A percentile compares a stretch with the other conserved stretches of the same genome.
These are phyloP conservation scores for Graphilbum ipis-grandicollis DNA, from an alignment of 2,329 filamentous ascomycete genomes.

Conservation along the genomic window DNA sequence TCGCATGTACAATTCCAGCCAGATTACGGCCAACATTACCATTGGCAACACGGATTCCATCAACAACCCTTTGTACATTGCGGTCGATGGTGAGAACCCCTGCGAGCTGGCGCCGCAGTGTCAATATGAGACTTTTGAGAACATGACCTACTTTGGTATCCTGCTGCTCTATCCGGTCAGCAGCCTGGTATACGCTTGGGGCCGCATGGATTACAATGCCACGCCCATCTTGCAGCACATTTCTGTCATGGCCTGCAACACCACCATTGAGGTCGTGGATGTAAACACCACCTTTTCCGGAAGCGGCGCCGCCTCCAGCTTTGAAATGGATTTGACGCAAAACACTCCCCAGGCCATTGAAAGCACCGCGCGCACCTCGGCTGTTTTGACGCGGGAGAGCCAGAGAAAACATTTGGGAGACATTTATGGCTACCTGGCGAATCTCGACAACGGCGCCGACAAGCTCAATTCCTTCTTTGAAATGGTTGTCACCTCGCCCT, in stretches of 20 bases:
- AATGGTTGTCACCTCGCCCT: not conserved
- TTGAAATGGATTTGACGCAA: not conserved
- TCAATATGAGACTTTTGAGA: not conserved
- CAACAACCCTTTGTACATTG: not conserved
- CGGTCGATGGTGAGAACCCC: not conserved
- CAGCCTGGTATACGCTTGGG: not conserved
- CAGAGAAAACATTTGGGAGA: not conserved
- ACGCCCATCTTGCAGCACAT: not conserved
- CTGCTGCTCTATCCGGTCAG: not conserved
- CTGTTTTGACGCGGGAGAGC: not conserved
- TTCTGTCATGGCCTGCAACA: not conserved
- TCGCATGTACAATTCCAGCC: not conserved
- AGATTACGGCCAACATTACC: not conserved
- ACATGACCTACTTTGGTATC: not conserved
- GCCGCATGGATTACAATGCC: not conserved
- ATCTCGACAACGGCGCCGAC: not conserved
- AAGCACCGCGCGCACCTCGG: not conserved
- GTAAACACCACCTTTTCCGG: not conserved
- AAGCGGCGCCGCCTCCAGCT: not conserved
- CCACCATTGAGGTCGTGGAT: not conserved
- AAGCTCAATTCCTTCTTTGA: not conserved
- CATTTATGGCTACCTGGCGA: not conserved
- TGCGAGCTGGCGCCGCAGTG: not conserved
- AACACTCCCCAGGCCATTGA: not conserved
- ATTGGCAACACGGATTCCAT: not conserved